Evolutionary conservation across 1,139 yeast genomes (phyloP).

Genomic region (Lodderomyces jiufengensis): DNA sequence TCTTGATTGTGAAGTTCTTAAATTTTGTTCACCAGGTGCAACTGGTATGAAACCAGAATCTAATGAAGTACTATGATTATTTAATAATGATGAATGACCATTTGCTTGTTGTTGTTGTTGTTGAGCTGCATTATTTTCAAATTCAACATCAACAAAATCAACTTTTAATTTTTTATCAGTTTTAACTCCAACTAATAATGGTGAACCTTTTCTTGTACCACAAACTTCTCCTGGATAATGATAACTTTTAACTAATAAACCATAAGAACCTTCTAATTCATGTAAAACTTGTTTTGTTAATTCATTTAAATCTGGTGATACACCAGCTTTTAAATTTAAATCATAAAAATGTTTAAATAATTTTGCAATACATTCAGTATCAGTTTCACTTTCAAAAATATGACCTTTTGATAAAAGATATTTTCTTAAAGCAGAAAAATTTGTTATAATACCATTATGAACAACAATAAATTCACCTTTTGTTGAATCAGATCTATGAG

Average conservation of each 20-base stretch:
- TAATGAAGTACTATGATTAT: conserved; percentile 10
- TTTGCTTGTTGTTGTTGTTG: conserved; percentile 17
- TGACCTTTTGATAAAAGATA: conserved; percentile 77
- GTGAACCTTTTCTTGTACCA: conserved; percentile 98
- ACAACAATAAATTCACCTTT: conserved; percentile 84
- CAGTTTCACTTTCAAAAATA: conserved; percentile 88
- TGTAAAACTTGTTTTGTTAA: conserved; percentile 88
- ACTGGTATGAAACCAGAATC: conserved; percentile 35
- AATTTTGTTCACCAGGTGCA: conserved; percentile 46
- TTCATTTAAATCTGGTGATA: conserved; percentile 73
- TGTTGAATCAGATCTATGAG: conserved; percentile 79
- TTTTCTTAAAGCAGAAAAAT: conserved; percentile 85
- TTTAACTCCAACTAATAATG: conserved; percentile 94
- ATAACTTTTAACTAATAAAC: conserved; percentile 83
- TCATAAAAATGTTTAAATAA: conserved; percentile 89
- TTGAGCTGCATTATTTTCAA: conserved; percentile 52
- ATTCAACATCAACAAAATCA: conserved; percentile 97
- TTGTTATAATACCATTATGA: conserved; percentile 97
- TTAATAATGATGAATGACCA: conserved; percentile 7
- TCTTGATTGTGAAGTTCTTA: conserved; percentile 89
- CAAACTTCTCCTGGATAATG: conserved; percentile 96
- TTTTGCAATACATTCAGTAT: conserved; percentile 97
- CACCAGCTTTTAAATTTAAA: conserved; percentile 54
- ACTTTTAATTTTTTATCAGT: conserved; percentile 93
- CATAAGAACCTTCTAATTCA: conserved; percentile 97